Evolutionary conservation across 257 asterid genomes (phyloP).

Genomic region (Pogostemon cablin): DNA sequence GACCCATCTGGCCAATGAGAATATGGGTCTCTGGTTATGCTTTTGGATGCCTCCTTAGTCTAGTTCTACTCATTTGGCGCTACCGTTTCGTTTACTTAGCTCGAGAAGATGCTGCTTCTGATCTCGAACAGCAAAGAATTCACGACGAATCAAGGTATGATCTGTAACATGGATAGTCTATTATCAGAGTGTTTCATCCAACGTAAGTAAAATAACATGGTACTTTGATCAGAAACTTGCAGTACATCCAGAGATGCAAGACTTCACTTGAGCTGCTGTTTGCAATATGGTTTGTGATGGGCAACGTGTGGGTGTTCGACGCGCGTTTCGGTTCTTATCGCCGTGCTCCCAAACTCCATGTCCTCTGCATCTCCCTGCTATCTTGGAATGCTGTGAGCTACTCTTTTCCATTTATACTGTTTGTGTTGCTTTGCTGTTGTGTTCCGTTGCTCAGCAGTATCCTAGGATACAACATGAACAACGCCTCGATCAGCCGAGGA

Average conservation of each 20-base stretch:
- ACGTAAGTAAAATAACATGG: too few relatives aligned
- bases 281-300: constrained; percentile 98
- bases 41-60: constrained; percentile 65
- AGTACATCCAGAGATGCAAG: constrained; percentile 56
- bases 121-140: constrained; percentile 72
- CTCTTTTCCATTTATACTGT: constrained; percentile 86
- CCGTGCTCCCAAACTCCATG: constrained; percentile 76
- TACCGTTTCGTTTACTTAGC: constrained; percentile 41
- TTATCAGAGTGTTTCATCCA: background rate
- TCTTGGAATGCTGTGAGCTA: constrained; percentile 93
- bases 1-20: constrained; percentile 95
- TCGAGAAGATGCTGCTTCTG: constrained; percentile 42
- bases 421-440: constrained; percentile 79
- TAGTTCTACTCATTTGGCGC: constrained; percentile 56
- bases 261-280: constrained; percentile 70
- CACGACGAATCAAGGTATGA: constrained; percentile 66
- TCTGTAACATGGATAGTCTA: background rate
- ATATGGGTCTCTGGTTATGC: constrained; percentile 83
- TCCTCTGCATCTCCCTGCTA: constrained; percentile 74
- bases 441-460: constrained; percentile 73
- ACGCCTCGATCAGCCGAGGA: constrained; percentile 67
- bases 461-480: constrained; percentile 90
- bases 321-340: constrained; percentile 72
- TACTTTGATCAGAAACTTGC: constrained; percentile 50
- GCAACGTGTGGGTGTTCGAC: constrained; percentile 91